phyloP scores from a whole-genome alignment of 805 yeast species.

The Pichia pseudocactophila region DNA sequence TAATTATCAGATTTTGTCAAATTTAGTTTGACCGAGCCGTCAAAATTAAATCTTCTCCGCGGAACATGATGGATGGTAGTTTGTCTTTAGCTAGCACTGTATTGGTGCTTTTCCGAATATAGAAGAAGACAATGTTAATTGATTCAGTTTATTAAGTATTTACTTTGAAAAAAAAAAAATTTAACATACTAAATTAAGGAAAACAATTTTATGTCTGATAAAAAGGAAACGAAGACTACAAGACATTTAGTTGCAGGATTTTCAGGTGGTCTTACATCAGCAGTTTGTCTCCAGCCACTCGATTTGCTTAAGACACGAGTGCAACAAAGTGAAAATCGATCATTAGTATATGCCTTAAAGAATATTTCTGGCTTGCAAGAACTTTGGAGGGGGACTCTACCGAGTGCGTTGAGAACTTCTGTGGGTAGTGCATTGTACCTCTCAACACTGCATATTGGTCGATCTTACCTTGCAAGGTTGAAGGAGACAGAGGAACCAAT shows the following conservation, averaged over 20 bases:
- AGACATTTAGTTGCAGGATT: slow-evolving; percentile 75
- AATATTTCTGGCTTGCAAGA: slow-evolving; percentile 38
- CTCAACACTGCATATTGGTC: slow-evolving; percentile 54
- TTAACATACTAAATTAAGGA: too few species aligned
- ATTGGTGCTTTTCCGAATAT: too few species aligned
- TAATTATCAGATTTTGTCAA: too few species aligned
- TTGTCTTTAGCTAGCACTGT: too few species aligned
- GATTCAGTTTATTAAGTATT: not conserved
- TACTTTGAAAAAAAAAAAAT: not conserved
- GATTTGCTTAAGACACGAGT: slow-evolving; percentile 83
- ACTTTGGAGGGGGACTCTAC: slow-evolving; percentile 90
- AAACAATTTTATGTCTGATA: not conserved
- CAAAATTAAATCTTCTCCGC: too few species aligned
- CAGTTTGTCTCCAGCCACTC: slow-evolving; percentile 77
- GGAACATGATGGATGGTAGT: too few species aligned
- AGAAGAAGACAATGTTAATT: not conserved
- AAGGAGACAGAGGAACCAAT: slow-evolving; percentile 8
- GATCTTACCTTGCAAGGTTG: slow-evolving; percentile 40
- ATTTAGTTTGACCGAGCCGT: too few species aligned
- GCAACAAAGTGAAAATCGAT: slow-evolving; percentile 45
- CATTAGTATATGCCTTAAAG: slow-evolving; percentile 27
- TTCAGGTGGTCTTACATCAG: slow-evolving; percentile 73
- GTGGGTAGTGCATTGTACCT: slow-evolving; percentile 85
- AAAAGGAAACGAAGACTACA: slow-evolving; percentile 16
- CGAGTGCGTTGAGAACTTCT: slow-evolving; percentile 84